A percentile compares a stretch with the other conserved stretches of the same genome.
Evolutionary conservation across 768 basidiomycete genomes (phyloP).

Genomic region (Rhizopogon salebrosus): DNA sequence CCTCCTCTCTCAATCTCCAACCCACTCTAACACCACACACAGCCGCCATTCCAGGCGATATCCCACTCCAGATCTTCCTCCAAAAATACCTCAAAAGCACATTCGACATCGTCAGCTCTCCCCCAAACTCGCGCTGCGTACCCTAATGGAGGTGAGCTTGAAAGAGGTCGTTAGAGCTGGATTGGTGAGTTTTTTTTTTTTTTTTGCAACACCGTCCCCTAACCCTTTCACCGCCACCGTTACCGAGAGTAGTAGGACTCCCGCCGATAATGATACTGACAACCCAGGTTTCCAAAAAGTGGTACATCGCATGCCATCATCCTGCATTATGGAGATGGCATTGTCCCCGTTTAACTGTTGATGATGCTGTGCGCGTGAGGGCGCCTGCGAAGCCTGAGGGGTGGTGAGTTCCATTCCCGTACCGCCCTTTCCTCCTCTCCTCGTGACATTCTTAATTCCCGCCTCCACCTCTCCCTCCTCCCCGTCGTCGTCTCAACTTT

Average conservation of each 20-base stretch:
- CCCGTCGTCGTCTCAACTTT: too few species aligned
- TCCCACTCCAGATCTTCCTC: slow-evolving; percentile 76
- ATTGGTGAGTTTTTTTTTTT: slow-evolving; percentile 29
- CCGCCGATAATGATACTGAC: too few species aligned
- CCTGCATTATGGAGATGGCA: slow-evolving; percentile 76
- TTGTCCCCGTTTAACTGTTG: slow-evolving; percentile 65
- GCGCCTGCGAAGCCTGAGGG: slow-evolving; percentile 61
- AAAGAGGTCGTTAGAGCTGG: slow-evolving; percentile 53
- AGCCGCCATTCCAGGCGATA: slow-evolving; percentile 83
- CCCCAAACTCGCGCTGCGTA: slow-evolving; percentile 57
- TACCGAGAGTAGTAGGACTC: too few species aligned
- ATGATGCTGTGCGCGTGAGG: slow-evolving; percentile 63
- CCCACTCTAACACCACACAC: too few species aligned
- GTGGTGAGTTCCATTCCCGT: too few species aligned
- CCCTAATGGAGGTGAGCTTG: slow-evolving; percentile 56
- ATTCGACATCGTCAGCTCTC: slow-evolving; percentile 73
- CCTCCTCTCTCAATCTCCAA: slow-evolving; percentile 15
- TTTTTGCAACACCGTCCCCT: too few species aligned
- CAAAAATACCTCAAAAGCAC: slow-evolving; percentile 81
- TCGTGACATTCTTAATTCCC: too few species aligned
- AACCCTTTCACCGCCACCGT: too few species aligned
- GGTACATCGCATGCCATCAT: slow-evolving; percentile 38
- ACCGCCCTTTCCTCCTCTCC: too few species aligned
- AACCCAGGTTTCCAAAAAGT: too few species aligned
- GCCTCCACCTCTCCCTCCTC: too few species aligned